Evolutionary conservation across 1,284 basidiomycete species (phyloP), one percentile per base, ranked within the genome.

Genomic region (Fomitopsis betulina): DNA sequence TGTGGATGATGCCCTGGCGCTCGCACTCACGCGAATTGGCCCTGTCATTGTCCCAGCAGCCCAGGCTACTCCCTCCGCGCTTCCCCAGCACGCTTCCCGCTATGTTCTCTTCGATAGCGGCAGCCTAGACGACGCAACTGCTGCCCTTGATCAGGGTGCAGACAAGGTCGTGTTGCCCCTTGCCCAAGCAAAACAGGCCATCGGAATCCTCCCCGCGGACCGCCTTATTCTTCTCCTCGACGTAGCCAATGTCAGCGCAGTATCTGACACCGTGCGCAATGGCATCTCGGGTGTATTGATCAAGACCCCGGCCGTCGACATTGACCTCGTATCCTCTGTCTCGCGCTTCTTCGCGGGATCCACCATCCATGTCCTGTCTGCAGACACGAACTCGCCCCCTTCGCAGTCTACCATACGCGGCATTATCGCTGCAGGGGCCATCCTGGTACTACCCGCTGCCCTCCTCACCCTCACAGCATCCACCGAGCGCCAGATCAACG

Each of bases 271-370:
- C 64, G 77, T 89, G 56, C 82, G 87, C 52, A 83, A 76, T 64
- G 86, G 82, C 21, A 84, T 93, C 53, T 90, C 89, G 37, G 90
- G 89, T 58, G 87, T 93, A 5, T 76, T 93, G 54, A 81, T 92
- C 68, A 91, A 91, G 69, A 85, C 86, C 1, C 78, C 82, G 3
- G 75, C 81, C 3, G 76, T 87, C 50, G 85, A 89, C 68, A 71
- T 83, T 23, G 86, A 91, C 66, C 81, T 91, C 63, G 84, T 92
- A 57, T 78, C 83, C 32, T 90, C 88, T 5, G 76, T 93, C 56
- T 84, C 87, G 53, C 82, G 83, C 55, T 93, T 92, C 70, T 93
- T 93, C 71, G 65, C 79, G 32, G 81, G 79, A 32, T 81, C 83
- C 9, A 72, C 80, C 27, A 80, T 93, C 49, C 79, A 87, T 62